phyloP scores from a whole-genome alignment of 768 basidiomycete species.

The Termitomyces sp. region DNA sequence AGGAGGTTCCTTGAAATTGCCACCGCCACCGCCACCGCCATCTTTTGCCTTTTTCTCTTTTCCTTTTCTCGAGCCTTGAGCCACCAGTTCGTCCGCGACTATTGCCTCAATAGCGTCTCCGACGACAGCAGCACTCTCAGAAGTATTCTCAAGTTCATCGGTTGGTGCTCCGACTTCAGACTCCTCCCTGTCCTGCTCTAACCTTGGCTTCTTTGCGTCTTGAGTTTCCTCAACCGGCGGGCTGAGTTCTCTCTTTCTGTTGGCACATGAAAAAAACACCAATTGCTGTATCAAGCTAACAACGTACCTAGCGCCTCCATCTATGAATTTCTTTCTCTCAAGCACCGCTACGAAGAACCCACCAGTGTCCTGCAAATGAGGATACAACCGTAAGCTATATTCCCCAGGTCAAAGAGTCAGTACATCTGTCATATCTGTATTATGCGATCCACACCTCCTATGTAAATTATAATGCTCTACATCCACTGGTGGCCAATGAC shows the following conservation, averaged over 20 bases:
- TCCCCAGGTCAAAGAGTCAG: neutral
- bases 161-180: conserved; percentile 5
- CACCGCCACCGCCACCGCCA: conserved; percentile 25
- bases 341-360: conserved; percentile 97
- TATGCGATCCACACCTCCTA: conserved; percentile 48
- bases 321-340: conserved; percentile 34
- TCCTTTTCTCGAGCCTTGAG: conserved; percentile 10
- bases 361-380: conserved; percentile 94
- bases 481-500: conserved; percentile 79
- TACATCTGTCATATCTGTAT: neutral
- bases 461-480: conserved; percentile 54
- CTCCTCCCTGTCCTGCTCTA: conserved; percentile 21
- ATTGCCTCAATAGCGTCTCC: neutral
- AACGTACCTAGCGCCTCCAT: conserved; percentile 13
- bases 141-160: conserved; percentile 11
- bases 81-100: neutral
- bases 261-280: neutral
- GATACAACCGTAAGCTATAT: conserved; percentile 79
- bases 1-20: conserved; percentile 82
- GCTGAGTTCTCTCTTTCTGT: conserved; percentile 48
- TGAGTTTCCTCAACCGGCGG: conserved; percentile 28
- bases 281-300: neutral
- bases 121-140: conserved; percentile 7
- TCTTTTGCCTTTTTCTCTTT: conserved; percentile 15
- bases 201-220: conserved; percentile 46